Evolutionary conservation across 176 grass and related monocot species (phyloP).

Genomic region (Cenchrus americanus): DNA sequence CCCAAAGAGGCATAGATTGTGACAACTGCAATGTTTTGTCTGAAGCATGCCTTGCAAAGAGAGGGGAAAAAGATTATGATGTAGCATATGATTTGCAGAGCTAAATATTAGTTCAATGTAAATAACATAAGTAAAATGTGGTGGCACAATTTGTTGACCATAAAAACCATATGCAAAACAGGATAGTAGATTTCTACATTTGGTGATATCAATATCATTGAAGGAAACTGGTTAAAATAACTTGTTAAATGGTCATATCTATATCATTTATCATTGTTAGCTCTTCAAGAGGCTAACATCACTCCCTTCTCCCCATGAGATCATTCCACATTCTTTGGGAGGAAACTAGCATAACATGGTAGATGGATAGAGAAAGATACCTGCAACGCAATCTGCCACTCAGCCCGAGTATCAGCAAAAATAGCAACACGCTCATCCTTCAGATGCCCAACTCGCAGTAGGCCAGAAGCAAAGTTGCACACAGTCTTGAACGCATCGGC

Average conservation of each 20-base stretch:
- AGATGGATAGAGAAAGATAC: constrained; percentile 44
- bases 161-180: neutral
- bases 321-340: neutral
- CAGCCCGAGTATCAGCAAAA: constrained; percentile 85
- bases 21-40: constrained; percentile 75
- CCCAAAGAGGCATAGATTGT: constrained; percentile 98
- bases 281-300: neutral
- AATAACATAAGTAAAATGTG: constrained; percentile 18
- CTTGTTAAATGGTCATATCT: constrained; percentile 10
- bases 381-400: constrained; percentile 96
- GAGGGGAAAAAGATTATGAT: constrained; percentile 30
- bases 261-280: neutral
- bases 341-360: neutral
- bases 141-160: neutral
- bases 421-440: constrained; percentile 76
- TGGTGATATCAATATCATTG: neutral
- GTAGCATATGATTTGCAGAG: constrained; percentile 3
- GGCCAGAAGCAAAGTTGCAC: constrained; percentile 80
- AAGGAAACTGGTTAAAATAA: neutral
- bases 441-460: constrained; percentile 67
- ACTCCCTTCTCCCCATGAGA: neutral
- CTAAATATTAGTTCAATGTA: constrained; percentile 10
- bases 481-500: constrained; percentile 70
- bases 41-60: constrained; percentile 88
- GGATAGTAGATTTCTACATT: neutral